A percentile compares a stretch with the other conserved stretches of the same genome.
Evolutionary conservation across 768 basidiomycete genomes (phyloP).

Genomic region (Russula virescens): DNA sequence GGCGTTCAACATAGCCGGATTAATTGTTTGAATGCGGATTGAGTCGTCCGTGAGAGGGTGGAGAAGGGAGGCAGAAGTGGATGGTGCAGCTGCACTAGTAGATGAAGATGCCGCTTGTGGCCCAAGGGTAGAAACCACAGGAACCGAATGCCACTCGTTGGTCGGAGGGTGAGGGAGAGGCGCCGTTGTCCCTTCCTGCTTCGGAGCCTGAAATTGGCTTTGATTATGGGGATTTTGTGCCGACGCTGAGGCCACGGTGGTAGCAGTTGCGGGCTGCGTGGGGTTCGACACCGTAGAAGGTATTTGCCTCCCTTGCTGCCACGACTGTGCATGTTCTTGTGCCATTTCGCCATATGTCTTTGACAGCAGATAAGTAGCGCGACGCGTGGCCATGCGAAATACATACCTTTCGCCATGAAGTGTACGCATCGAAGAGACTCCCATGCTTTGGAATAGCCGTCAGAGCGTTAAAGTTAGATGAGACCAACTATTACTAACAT

Average conservation of each 20-base stretch:
- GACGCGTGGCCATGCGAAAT: background rate
- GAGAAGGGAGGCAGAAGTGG: background rate
- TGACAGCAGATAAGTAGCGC: background rate
- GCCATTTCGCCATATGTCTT: slow-evolving; percentile 7
- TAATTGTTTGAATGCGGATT: background rate
- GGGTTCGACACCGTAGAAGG: background rate
- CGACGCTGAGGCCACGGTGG: background rate
- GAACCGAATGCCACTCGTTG: background rate
- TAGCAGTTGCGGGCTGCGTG: background rate
- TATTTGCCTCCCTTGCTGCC: background rate
- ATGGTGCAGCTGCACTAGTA: background rate
- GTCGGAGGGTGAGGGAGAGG: background rate
- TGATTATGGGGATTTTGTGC: background rate
- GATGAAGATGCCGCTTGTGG: background rate
- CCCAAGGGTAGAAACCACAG: background rate
- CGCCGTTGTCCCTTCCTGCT: background rate
- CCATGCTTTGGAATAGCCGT: slow-evolving; percentile 1
- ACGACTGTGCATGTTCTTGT: background rate
- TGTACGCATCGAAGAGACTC: background rate
- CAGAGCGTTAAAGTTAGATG: background rate
- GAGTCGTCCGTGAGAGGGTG: background rate
- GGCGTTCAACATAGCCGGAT: background rate
- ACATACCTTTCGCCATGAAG: slow-evolving; percentile 10
- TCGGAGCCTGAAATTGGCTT: background rate
- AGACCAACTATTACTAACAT: background rate